Evolutionary conservation across 2,329 filamentous ascomycete genomes (phyloP).

Genomic region (Cladophialophora immunda): DNA sequence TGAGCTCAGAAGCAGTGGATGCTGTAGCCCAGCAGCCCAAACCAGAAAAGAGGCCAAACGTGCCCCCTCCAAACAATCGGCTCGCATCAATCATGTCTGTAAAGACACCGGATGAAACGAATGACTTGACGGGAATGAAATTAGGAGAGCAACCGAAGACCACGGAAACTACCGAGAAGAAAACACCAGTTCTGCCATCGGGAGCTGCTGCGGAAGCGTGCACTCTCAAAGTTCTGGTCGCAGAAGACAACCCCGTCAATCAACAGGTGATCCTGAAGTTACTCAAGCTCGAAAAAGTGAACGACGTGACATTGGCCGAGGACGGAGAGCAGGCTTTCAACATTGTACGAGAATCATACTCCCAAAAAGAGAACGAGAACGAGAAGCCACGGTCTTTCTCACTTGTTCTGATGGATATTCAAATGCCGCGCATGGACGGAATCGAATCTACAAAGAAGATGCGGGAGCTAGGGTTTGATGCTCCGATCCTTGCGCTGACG

Average conservation of each 20-base stretch:
- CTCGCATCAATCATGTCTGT: conserved; percentile 23
- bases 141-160: conserved; percentile 7
- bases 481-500: conserved; percentile 87
- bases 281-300: conserved; percentile 60
- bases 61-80: background rate
- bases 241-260: conserved; percentile 76
- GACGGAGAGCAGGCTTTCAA: conserved; percentile 87
- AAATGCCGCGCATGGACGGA: conserved; percentile 58
- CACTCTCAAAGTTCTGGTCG: conserved; percentile 81
- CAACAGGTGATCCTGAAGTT: conserved; percentile 69
- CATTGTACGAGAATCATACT: conserved; percentile 79
- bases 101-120: conserved; percentile 11
- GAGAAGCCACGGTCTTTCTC: conserved; percentile 73
- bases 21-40: background rate
- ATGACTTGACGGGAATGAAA: background rate
- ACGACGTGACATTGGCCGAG: conserved; percentile 85
- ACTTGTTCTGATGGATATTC: conserved; percentile 88
- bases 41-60: conserved; percentile 10
- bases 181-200: conserved; percentile 53
- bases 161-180: background rate
- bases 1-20: conserved; percentile 17
- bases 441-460: conserved; percentile 58
- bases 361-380: conserved; percentile 3
- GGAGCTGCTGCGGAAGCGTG: conserved; percentile 64
- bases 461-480: conserved; percentile 77